Base-by-base conservation (phyloP, 1,284 basidiomycete genomes). In the Apiotrichum porosum region DNA sequence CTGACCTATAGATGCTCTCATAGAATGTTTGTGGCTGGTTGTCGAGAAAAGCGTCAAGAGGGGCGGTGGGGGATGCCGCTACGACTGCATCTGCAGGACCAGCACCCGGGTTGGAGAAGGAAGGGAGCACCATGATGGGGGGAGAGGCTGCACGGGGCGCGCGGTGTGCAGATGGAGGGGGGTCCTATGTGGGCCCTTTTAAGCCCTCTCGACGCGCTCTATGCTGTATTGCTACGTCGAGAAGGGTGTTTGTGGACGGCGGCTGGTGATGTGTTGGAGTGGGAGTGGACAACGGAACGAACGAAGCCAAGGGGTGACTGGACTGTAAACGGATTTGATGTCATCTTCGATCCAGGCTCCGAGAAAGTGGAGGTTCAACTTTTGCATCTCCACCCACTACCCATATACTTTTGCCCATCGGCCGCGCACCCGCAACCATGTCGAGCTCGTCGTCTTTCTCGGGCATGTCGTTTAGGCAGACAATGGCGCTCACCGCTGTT, bases 21-120 rank as follows among this genome's bases (percentile, higher is more conserved):
- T 94, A 78, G 33, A 87, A 86, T 41, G 81, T 84, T 64, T 89
- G 85, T 0, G 88, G 86, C 64, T 95, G 88, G 8, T 83, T 82
- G 58, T 90, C 85, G 31, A 98, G 78, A 72, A 95, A 97, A 2
- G 83, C 62, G 49, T 78, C 74, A 44, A 79, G 60, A 1, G 72
- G 65, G 3, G 62, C 65, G 9, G 69, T 70, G 0, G 71, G 61
- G 12, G 68, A 65, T 3, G 50, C 23, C 5, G 52, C 22, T 8
- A 14, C 37, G 13, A 13, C 3, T 9, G 41, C n/a, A n/a, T n/a
- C n/a, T n/a, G n/a, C n/a, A n/a, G n/a, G n/a, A n/a, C n/a, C n/a
- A n/a, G n/a, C n/a, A n/a, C n/a, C n/a, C 24, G 6, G n/a, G n/a
- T n/a, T 44, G 10, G 63, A 63, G 58, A 70, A 66, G 23, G 61